phyloP scores from a whole-genome alignment of 306 rosid genomes.

The Oemleria cerasiformis region DNA sequence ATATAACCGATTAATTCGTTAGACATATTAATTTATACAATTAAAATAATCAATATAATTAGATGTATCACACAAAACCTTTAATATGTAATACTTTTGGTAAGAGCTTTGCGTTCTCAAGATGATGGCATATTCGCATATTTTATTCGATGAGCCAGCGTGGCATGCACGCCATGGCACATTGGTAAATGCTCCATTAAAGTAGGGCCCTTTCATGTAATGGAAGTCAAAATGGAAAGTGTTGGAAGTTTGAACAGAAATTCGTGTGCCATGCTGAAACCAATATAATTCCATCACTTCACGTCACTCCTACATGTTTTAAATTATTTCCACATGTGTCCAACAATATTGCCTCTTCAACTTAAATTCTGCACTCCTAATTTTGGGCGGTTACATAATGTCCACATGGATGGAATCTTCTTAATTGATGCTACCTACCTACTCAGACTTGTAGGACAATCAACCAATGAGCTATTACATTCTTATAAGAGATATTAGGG shows the following conservation, averaged over 20 bases:
- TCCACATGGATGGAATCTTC: neutral
- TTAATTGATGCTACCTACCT: too few relatives aligned
- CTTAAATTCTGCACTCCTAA: neutral
- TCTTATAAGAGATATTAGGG: too few relatives aligned
- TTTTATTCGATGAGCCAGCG: neutral
- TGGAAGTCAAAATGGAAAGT: neutral
- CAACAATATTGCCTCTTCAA: neutral
- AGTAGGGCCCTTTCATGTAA: neutral
- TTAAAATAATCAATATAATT: too few relatives aligned
- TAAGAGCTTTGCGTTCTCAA: too few relatives aligned
- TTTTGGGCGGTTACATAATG: neutral
- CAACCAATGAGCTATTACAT: too few relatives aligned
- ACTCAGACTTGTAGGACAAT: too few relatives aligned
- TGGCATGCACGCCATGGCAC: neutral
- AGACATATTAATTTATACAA: too few relatives aligned
- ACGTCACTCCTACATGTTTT: too few relatives aligned
- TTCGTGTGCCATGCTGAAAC: neutral
- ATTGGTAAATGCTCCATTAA: neutral
- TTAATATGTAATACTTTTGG: too few relatives aligned
- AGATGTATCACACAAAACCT: too few relatives aligned
- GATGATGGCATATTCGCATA: conserved; percentile 1
- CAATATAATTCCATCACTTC: too few relatives aligned
- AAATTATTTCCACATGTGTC: neutral
- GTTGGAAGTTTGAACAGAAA: neutral
- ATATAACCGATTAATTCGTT: too few relatives aligned